phyloP scores from a whole-genome alignment of 2,329 filamentous ascomycete species.

The Arthroderma sp. region DNA sequence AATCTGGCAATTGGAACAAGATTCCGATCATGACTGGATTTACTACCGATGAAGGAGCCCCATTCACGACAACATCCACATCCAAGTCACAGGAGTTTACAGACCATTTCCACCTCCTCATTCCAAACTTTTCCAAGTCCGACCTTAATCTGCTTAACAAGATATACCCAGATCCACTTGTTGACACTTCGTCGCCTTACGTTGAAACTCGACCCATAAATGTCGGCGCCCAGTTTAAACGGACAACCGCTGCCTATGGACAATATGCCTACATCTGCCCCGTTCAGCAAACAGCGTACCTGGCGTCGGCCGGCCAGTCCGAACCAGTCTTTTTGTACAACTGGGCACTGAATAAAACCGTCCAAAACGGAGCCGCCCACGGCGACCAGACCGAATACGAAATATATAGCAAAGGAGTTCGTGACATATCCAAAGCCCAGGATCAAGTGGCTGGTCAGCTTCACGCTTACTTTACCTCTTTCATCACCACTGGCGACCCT shows the following conservation, averaged over 20 bases:
- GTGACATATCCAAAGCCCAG: slow-evolving; percentile 26
- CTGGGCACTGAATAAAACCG: slow-evolving; percentile 37
- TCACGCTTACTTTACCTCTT: slow-evolving; percentile 38
- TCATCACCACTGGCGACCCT: slow-evolving; percentile 35
- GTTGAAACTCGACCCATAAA: slow-evolving; percentile 16
- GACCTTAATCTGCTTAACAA: slow-evolving; percentile 44
- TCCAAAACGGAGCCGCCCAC: slow-evolving; percentile 35
- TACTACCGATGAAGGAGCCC: slow-evolving; percentile 55
- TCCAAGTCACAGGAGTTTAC: slow-evolving; percentile 41
- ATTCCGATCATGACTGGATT: slow-evolving; percentile 57
- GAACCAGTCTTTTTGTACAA: slow-evolving; percentile 39
- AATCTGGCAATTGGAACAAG: slow-evolving; percentile 38
- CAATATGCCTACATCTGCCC: slow-evolving; percentile 39
- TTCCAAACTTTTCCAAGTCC: slow-evolving; percentile 41
- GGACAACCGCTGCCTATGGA: slow-evolving; percentile 36
- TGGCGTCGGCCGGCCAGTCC: slow-evolving; percentile 20
- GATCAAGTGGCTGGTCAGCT: slow-evolving; percentile 30
- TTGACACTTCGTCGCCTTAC: slow-evolving; percentile 29
- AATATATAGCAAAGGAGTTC: slow-evolving; percentile 25
- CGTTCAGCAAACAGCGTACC: slow-evolving; percentile 33
- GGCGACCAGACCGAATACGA: slow-evolving; percentile 39
- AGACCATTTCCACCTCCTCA: slow-evolving; percentile 47
- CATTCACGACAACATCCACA: slow-evolving; percentile 45
- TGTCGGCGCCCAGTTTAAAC: slow-evolving; percentile 41
- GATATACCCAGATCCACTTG: slow-evolving; percentile 49